A percentile compares a stretch with the other conserved stretches of the same genome.
phyloP scores from a whole-genome alignment of 305 asterid genomes.

The Stenogyne calaminthoides region DNA sequence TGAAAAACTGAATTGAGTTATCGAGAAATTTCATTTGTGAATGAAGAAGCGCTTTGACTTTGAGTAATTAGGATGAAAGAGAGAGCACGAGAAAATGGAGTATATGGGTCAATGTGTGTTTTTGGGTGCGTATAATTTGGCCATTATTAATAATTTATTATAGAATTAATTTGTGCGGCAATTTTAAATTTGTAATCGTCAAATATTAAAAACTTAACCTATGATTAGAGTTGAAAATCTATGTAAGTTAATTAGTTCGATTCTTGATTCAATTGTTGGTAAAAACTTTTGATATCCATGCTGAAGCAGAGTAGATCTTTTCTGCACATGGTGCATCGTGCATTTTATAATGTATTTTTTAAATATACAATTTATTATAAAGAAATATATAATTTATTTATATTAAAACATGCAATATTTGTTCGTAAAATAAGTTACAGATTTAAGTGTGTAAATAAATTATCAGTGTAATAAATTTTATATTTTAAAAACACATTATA shows the following conservation, averaged over 20 bases:
- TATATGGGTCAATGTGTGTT: background rate
- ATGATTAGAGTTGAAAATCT: background rate
- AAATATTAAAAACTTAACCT: background rate
- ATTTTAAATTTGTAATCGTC: background rate
- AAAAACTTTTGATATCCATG: no score
- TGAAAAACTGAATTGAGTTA: background rate
- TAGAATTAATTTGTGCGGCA: conserved; percentile 1
- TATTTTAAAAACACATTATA: no score
- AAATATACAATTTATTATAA: no score
- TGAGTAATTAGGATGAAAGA: conserved; percentile 29
- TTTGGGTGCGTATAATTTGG: background rate
- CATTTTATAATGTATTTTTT: no score
- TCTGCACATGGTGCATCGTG: no score
- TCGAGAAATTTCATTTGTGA: background rate
- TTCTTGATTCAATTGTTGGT: background rate
- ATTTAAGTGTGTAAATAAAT: no score
- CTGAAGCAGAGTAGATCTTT: no score
- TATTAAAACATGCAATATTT: no score
- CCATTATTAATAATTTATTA: background rate
- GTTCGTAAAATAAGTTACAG: no score
- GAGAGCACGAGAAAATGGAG: conserved; percentile 21
- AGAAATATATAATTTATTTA: no score
- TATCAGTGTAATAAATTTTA: no score
- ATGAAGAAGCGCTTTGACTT: conserved; percentile 19
- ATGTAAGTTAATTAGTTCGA: background rate